Conservation (phyloP, 345 rosid genomes). For the Pelargonium nanum region DNA sequence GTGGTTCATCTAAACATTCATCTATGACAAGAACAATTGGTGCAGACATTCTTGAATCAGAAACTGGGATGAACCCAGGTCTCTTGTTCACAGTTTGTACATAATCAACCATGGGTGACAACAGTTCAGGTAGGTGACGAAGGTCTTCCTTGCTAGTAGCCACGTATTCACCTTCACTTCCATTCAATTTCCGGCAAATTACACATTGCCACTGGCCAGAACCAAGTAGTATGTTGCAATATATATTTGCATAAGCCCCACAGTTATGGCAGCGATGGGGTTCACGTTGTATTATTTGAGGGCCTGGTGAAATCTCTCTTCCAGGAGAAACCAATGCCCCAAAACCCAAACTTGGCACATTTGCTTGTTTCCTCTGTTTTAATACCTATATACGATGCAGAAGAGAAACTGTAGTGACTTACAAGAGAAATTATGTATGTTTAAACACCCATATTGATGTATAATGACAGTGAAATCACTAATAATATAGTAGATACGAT, state of each 20-base stretch:
- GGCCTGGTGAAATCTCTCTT: slow-evolving; percentile 64
- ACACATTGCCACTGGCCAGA: slow-evolving; percentile 98
- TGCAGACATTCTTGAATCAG: slow-evolving; percentile 80
- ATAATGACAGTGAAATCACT: background rate
- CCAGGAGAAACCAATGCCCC: slow-evolving; percentile 92
- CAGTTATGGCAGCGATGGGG: slow-evolving; percentile 85
- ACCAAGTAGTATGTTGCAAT: slow-evolving; percentile 68
- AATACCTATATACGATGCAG: slow-evolving; percentile 37
- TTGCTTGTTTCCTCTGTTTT: slow-evolving; percentile 81
- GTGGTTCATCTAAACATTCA: slow-evolving; percentile 92
- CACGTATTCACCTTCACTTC: slow-evolving; percentile 78
- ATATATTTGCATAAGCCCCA: slow-evolving; percentile 86
- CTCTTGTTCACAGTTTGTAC: slow-evolving; percentile 80
- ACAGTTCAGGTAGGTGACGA: slow-evolving; percentile 59
- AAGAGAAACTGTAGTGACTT: background rate
- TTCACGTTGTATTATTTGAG: slow-evolving; percentile 71
- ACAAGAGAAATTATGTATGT: too few relatives aligned
- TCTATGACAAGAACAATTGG: slow-evolving; percentile 87
- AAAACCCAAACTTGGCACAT: slow-evolving; percentile 82
- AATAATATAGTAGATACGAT: background rate
- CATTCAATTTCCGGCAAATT: slow-evolving; percentile 60
- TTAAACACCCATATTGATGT: background rate
- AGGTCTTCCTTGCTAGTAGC: slow-evolving; percentile 71
- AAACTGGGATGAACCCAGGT: slow-evolving; percentile 74
- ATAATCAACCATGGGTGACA: slow-evolving; percentile 72